These are phyloP conservation scores for Chrysophaeum taylorii DNA, from an alignment of 352 stramenopile genomes.

Conservation along the genomic window DNA sequence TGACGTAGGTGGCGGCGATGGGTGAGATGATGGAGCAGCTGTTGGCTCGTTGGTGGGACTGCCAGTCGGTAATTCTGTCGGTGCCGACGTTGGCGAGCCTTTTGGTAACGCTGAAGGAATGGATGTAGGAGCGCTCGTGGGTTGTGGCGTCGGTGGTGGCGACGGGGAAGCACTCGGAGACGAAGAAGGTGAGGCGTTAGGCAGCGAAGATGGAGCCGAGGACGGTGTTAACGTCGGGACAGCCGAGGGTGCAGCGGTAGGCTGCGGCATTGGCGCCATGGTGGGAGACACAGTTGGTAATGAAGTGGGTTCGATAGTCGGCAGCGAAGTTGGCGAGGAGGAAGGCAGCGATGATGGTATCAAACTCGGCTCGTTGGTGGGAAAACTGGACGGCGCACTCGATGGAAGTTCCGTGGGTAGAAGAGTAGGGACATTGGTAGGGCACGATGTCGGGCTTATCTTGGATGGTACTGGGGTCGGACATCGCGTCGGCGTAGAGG, in stretches of 20 bases:
- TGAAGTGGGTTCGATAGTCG: not conserved
- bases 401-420: not conserved
- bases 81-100: no score
- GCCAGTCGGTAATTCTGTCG: not conserved
- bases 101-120: no score
- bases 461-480: not conserved
- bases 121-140: no score
- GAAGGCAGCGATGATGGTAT: slow-evolving; percentile 5
- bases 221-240: not conserved
- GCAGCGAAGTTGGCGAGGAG: not conserved
- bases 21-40: not conserved
- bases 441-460: not conserved
- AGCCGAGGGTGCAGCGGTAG: not conserved
- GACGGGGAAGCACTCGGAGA: no score
- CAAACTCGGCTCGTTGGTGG: not conserved
- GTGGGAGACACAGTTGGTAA: slow-evolving; percentile 5
- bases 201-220: not conserved
- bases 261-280: not conserved
- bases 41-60: not conserved
- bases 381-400: not conserved
- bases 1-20: no score
- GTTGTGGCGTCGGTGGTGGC: no score
- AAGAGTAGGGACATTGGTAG: slow-evolving; percentile 5
- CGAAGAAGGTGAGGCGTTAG: slow-evolving; percentile 4
- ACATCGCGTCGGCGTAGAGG: not conserved